phyloP scores from a whole-genome alignment of 345 rosid species.

The Geranium brycei region DNA sequence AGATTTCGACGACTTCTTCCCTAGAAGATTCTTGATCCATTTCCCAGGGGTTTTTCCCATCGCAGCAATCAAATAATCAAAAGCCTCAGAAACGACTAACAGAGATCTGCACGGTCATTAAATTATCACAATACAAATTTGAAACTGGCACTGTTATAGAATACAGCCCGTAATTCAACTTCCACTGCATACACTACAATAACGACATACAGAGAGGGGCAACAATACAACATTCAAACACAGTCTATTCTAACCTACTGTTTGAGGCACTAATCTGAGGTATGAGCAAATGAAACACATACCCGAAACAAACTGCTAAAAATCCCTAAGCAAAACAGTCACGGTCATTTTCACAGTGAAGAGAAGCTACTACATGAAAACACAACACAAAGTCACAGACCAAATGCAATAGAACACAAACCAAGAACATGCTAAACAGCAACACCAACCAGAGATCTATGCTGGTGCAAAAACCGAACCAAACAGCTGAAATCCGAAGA shows the following conservation, averaged over 20 bases:
- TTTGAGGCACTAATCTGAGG: background rate
- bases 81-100: slow-evolving; percentile 1
- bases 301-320: background rate
- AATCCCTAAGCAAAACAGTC: background rate
- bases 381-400: background rate
- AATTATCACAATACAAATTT: background rate
- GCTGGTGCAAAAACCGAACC: background rate
- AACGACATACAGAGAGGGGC: background rate
- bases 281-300: background rate
- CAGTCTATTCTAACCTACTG: background rate
- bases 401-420: background rate
- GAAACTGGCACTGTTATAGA: background rate
- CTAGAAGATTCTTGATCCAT: slow-evolving; percentile 59
- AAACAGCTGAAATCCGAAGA: background rate
- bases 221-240: background rate
- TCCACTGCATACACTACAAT: background rate
- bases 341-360: background rate
- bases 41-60: slow-evolving; percentile 78
- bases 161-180: background rate
- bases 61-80: slow-evolving; percentile 5
- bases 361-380: background rate
- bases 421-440: background rate
- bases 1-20: slow-evolving; percentile 61
- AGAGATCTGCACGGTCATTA: slow-evolving; percentile 11
- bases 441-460: background rate